Percentiles rank a stretch among this genome's conserved stretches.
phyloP scores from a whole-genome alignment of 164 flowering plant genomes.

The Macadamia tetraphylla region DNA sequence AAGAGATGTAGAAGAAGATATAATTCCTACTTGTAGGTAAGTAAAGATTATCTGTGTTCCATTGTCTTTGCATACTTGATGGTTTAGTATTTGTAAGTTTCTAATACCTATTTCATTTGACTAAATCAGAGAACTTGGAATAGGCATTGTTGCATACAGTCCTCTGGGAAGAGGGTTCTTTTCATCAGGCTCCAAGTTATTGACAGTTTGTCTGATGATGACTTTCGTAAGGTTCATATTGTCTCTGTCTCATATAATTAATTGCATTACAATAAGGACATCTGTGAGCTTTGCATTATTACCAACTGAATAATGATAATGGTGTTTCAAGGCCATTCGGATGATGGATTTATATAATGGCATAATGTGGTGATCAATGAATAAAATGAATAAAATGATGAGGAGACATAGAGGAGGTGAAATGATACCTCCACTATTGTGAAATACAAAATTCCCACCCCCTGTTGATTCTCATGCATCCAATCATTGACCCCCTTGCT shows the following conservation, averaged over 20 bases:
- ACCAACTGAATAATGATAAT: no score
- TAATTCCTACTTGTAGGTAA: background rate
- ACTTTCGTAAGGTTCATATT: background rate
- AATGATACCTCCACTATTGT: no score
- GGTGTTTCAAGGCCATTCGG: no score
- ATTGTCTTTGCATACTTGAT: background rate
- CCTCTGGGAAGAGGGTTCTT: slow-evolving; percentile 14
- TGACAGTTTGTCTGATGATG: background rate
- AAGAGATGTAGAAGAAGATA: background rate
- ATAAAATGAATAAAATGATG: no score
- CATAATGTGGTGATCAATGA: no score
- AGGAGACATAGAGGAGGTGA: no score
- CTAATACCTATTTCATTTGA: background rate
- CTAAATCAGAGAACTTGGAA: slow-evolving; percentile 3
- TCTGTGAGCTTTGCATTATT: no score
- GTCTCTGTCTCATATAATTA: background rate
- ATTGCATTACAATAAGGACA: no score
- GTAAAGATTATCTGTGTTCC: background rate
- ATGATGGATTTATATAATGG: no score
- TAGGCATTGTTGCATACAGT: slow-evolving; percentile 2
- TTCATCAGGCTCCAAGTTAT: background rate
- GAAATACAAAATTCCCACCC: no score
- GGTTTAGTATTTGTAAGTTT: background rate
- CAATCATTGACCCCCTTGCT: no score
- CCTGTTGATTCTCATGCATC: no score